Evolutionary conservation across 2,329 filamentous ascomycete genomes (phyloP), one percentile per base, ranked within the genome.

Genomic region (Huntiella omanensis): DNA sequence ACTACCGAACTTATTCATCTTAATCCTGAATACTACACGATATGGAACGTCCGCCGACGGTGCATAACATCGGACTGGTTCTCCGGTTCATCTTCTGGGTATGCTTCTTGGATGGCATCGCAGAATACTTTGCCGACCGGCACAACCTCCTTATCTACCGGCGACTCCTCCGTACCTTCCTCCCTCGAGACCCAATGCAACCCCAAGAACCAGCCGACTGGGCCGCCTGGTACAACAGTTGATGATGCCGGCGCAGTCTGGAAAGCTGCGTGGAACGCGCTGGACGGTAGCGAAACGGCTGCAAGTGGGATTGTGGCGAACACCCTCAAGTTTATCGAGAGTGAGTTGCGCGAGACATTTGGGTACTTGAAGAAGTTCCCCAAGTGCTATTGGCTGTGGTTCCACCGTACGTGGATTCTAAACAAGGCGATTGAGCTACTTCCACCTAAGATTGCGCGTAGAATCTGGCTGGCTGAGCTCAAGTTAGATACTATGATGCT

Each of bases 331-430:
- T 58, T 80, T 32, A 70, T 96, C 51, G 71, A 73, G 40, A 67
- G 72, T 47, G 91, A 98, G 59, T 68, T 98, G 33, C 65, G 66
- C 41, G 94, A 95, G 57, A 78, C 88, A 33, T 74, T 95, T 36
- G 83, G 84, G 0, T 70, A 98, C 15, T 72, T 98, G 43, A 71
- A 83, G 52, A 76, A 85, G 53, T 88, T 77, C 53, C 91, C 91
- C 5, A 98, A 98, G 61, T 96, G 91, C 68, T 98, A 98, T 65
- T 96, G 91, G 88, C 88, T 98, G 56, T 98, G 91, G 91, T 93
- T 94, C 55, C 88, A 95, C 62, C 79, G 91, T 22, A 64, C 80
- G 40, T 98, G 91, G 87, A 66, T 88, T 3, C 67, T 98, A 11
- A 67, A 79, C 46, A 74, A 84, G 59, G 77, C 78, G 33, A 82